Evolutionary conservation across 257 asterid genomes (phyloP).

Genomic region (Anisodus acutangulus): DNA sequence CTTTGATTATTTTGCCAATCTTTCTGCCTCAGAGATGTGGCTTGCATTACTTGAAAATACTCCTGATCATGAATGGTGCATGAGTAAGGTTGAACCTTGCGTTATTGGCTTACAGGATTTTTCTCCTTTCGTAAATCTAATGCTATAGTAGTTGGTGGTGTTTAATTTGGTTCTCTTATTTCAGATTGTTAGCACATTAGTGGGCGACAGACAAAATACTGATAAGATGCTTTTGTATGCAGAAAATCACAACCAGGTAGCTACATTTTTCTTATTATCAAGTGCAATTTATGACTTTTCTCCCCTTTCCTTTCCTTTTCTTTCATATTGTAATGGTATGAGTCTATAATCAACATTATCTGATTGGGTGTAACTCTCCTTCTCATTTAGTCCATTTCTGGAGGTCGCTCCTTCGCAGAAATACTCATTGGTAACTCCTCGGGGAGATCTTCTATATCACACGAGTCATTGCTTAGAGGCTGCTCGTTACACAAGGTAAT

Average conservation of each 20-base stretch:
- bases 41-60: slow-evolving; percentile 66
- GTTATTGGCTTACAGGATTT: slow-evolving; percentile 12
- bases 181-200: slow-evolving; percentile 75
- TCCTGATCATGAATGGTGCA: slow-evolving; percentile 91
- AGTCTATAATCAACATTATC: neutral
- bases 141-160: neutral
- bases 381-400: slow-evolving; percentile 83
- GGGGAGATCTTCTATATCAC: slow-evolving; percentile 48
- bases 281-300: neutral
- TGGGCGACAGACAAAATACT: slow-evolving; percentile 56
- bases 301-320: neutral
- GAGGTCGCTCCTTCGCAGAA: slow-evolving; percentile 88
- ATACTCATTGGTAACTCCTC: slow-evolving; percentile 63
- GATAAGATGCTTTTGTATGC: slow-evolving; percentile 88
- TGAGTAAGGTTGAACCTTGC: slow-evolving; percentile 75
- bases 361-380: slow-evolving; percentile 21
- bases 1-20: slow-evolving; percentile 86
- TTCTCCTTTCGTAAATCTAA: slow-evolving; percentile 25
- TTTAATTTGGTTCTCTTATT: slow-evolving; percentile 37
- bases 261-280: slow-evolving; percentile 22
- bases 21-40: slow-evolving; percentile 94
- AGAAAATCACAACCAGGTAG: slow-evolving; percentile 96
- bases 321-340: neutral
- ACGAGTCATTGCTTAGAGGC: slow-evolving; percentile 70
- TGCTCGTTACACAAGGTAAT: slow-evolving; percentile 85